Evolutionary conservation across 257 asterid genomes (phyloP).

Genomic region (Solanum okadae): DNA sequence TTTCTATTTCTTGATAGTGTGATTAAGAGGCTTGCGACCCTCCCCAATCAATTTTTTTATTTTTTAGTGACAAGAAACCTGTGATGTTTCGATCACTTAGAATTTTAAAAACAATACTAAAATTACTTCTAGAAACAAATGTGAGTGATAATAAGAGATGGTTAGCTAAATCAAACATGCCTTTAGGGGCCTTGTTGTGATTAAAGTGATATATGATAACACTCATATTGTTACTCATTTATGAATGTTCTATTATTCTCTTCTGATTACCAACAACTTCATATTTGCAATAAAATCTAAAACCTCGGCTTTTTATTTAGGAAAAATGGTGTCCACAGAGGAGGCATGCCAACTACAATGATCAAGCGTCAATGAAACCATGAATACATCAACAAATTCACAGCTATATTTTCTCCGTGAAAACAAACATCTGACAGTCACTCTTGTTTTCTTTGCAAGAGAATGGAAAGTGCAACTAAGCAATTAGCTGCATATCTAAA

Average conservation of each 20-base stretch:
- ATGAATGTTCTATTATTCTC: not conserved
- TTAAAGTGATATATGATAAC: not conserved
- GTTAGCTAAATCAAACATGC: not conserved
- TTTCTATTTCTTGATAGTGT: not conserved
- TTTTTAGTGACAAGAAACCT: not conserved
- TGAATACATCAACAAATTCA: not conserved
- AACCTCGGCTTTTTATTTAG: not conserved
- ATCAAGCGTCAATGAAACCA: not conserved
- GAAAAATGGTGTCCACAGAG: not conserved
- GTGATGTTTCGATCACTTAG: not conserved
- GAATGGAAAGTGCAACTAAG: not conserved
- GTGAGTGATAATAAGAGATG: not conserved
- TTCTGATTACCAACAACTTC: not conserved
- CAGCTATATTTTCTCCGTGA: not conserved
- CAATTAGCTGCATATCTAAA: not conserved
- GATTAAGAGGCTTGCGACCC: not conserved
- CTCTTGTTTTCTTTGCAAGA: not conserved
- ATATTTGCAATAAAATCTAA: not conserved
- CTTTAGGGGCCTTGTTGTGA: not conserved
- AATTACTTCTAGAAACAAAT: not conserved
- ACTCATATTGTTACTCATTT: not conserved
- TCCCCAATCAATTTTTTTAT: not conserved
- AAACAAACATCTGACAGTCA: not conserved
- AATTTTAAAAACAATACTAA: not conserved
- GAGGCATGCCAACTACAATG: not conserved